Evolutionary conservation across 2,329 filamentous ascomycete genomes (phyloP).

Genomic region (Alternaria incomplexa): DNA sequence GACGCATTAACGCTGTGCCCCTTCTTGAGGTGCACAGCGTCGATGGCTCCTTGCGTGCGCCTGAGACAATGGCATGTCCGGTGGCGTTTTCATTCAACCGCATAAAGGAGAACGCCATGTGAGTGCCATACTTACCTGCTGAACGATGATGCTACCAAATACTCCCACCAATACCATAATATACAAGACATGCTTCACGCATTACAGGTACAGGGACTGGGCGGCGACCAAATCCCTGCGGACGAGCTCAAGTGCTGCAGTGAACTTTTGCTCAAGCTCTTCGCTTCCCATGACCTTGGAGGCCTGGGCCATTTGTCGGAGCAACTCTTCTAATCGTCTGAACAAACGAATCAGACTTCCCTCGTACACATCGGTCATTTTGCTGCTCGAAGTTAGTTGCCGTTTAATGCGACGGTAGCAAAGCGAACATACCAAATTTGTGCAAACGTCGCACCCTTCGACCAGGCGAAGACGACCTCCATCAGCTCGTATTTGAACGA

Average conservation of each 20-base stretch:
- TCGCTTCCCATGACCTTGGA: slow-evolving; percentile 98
- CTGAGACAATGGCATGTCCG: slow-evolving; percentile 21
- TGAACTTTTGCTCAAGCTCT: slow-evolving; percentile 91
- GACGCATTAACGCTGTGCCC: slow-evolving; percentile 18
- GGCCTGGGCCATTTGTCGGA: slow-evolving; percentile 94
- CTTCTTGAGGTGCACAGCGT: slow-evolving; percentile 19
- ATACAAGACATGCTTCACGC: slow-evolving; percentile 19
- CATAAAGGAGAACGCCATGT: slow-evolving; percentile 23
- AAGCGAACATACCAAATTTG: slow-evolving; percentile 82
- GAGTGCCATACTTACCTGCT: slow-evolving; percentile 22
- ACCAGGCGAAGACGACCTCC: slow-evolving; percentile 94
- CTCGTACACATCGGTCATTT: slow-evolving; percentile 99
- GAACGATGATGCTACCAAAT: slow-evolving; percentile 19
- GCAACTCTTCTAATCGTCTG: slow-evolving; percentile 89
- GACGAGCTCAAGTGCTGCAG: slow-evolving; percentile 82
- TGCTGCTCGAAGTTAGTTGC: slow-evolving; percentile 61
- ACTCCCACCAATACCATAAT: slow-evolving; percentile 16
- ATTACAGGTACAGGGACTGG: slow-evolving; percentile 81
- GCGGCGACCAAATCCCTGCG: slow-evolving; percentile 93
- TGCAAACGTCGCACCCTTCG: slow-evolving; percentile 85
- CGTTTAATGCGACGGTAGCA: neutral
- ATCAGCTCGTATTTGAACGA: slow-evolving; percentile 94
- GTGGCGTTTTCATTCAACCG: slow-evolving; percentile 18
- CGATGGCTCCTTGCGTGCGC: slow-evolving; percentile 24
- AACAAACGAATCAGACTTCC: slow-evolving; percentile 95